Percentiles rank a stretch among this genome's conserved stretches.
These are phyloP conservation scores for Backusella mclennaniae DNA, from an alignment of 192 early-diverging fungal genomes.

Conservation along the genomic window DNA sequence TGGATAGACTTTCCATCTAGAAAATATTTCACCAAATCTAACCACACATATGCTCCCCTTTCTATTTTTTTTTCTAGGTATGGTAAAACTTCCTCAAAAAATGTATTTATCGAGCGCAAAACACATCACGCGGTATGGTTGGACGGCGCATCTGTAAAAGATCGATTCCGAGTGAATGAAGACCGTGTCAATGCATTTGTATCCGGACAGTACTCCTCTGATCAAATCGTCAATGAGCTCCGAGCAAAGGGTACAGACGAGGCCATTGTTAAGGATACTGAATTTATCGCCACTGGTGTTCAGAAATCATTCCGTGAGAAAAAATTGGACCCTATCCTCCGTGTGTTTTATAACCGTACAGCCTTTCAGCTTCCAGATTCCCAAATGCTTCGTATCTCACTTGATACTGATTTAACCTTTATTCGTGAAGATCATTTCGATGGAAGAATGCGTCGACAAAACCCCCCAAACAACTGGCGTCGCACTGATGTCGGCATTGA, in stretches of 20 bases:
- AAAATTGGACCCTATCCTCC: conserved; percentile 75
- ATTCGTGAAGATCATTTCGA: conserved; percentile 90
- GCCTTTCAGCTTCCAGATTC: conserved; percentile 98
- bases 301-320: conserved; percentile 68
- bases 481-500: conserved; percentile 81
- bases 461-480: conserved; percentile 85
- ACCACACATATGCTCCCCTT: neutral
- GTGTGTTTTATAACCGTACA: conserved; percentile 96
- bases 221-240: conserved; percentile 74
- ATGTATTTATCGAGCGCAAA: conserved; percentile 36
- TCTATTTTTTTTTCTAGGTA: conserved; percentile 22
- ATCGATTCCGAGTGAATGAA: conserved; percentile 93
- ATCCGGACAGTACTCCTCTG: conserved; percentile 70
- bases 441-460: conserved; percentile 54
- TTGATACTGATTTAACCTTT: conserved; percentile 95
- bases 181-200: conserved; percentile 86
- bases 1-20: neutral
- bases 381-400: conserved; percentile 86
- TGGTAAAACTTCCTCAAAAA: conserved; percentile 29
- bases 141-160: conserved; percentile 65
- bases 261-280: conserved; percentile 45
- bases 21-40: neutral
- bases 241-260: conserved; percentile 54
- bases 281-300: conserved; percentile 71
- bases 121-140: conserved; percentile 59